Evolutionary conservation across 768 basidiomycete species (phyloP), one percentile per base, ranked within the genome.

Genomic region (Auriscalpium microsporum): DNA sequence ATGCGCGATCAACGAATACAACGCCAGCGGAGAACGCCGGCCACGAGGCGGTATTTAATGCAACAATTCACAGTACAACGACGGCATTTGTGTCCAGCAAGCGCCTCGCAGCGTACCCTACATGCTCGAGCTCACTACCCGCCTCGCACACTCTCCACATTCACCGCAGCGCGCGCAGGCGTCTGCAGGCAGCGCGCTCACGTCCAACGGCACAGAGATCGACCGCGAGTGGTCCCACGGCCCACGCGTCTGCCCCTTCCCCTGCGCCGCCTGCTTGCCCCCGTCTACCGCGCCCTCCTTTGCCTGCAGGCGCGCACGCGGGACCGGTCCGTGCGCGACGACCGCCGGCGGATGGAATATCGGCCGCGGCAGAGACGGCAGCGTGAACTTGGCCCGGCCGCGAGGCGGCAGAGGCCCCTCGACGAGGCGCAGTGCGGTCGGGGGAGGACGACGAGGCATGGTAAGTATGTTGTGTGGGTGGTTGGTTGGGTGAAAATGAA

Each of bases 381-480:
- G 73, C 13, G 72, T 77, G 68, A 88, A 84, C 64, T 78, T 86
- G 19, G 84, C 78, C 46, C 72, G 60, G 50, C 78, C 78, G 59
- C 84, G 77, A n/a, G 78, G 66, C 3, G 86, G 84, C 28, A 79
- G 74, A 5, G 85, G 85, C 13, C 85, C 87, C 38, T 72, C 68
- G 55, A 77, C 69, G 55, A 89, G 78, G 48, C 74, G 79, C 57
- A 90, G 80, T 33, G 84, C 75, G 45, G 80, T 75, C 6, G 87
- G 87, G 1, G 87, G 82, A 34, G 78, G 72, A 34, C 87, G 83
- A 63, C 86, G 83, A 52, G 79, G 76, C 85, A 88, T 88, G 44
- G 56, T 58, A 48, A 46, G 19, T 52, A 40, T 8, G 36, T 55
- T n/a, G 23, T n/a, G 47, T 48, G 50, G 28, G 42, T 55, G 55